Percentiles rank a stretch among this genome's conserved stretches.
phyloP scores from a whole-genome alignment of 306 rosid species.

The Pyrus communis region DNA sequence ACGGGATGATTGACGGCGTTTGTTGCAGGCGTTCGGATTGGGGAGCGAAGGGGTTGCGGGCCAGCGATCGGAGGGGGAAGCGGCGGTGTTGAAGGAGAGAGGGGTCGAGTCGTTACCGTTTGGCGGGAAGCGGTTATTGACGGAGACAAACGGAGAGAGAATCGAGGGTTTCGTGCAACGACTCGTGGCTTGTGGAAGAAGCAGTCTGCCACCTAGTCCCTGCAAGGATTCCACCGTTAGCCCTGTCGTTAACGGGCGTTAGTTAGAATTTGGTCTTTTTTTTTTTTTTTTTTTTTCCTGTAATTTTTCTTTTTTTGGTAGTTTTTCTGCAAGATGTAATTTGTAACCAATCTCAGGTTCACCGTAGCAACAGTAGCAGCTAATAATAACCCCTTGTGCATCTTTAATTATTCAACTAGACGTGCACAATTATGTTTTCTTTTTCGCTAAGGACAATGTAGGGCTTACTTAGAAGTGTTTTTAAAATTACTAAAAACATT shows the following conservation, averaged over 20 bases:
- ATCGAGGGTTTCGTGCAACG: conserved; percentile 70
- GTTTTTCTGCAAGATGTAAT: conserved; percentile 10
- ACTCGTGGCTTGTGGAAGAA: conserved; percentile 57
- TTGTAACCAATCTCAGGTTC: conserved; percentile 27
- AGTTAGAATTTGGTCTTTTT: conserved; percentile 1
- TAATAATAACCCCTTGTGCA: conserved; percentile 14
- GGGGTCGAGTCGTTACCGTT: conserved; percentile 85
- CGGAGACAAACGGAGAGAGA: conserved; percentile 87
- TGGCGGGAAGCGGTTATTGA: conserved; percentile 98
- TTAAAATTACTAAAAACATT: too few relatives aligned
- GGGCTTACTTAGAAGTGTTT: accelerated
- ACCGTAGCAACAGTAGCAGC: conserved; percentile 3
- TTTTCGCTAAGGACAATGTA: background rate
- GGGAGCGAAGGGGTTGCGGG: conserved; percentile 27
- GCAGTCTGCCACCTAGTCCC: conserved; percentile 73
- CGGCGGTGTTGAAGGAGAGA: conserved; percentile 56
- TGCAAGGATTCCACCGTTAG: conserved; percentile 60
- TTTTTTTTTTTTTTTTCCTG: background rate
- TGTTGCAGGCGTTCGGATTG: conserved; percentile 61
- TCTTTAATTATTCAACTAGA: background rate
- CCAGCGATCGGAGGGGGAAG: conserved; percentile 30
- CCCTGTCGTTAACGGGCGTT: conserved; percentile 47
- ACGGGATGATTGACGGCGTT: conserved; percentile 14
- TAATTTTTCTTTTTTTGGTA: background rate
- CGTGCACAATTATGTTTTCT: background rate